Conservation (phyloP, 768 basidiomycete genomes). For the Mycena leptocephala region DNA sequence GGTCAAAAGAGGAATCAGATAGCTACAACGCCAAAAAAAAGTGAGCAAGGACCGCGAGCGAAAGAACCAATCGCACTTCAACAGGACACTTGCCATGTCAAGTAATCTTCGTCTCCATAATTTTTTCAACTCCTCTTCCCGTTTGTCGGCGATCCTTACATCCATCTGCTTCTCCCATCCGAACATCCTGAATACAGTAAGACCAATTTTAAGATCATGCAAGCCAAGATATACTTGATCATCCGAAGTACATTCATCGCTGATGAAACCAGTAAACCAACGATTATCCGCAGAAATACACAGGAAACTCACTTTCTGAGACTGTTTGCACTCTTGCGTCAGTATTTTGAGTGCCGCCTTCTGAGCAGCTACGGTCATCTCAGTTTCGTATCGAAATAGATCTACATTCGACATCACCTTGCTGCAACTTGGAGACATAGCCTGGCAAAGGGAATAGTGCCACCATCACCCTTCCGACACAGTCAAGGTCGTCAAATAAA, state of each 20-base stretch:
- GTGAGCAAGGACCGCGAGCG: neutral
- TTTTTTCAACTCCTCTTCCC: conserved; percentile 71
- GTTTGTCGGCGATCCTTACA: conserved; percentile 66
- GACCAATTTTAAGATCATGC: neutral
- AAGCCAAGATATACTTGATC: conserved; percentile 60
- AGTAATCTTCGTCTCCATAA: conserved; percentile 68
- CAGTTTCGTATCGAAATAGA: neutral
- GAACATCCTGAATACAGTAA: conserved; percentile 60
- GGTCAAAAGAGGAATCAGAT: conserved; percentile 71
- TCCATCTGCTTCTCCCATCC: conserved; percentile 76
- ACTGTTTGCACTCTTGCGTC: conserved; percentile 76
- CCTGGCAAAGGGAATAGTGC: conserved; percentile 71
- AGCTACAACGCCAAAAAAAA: conserved; percentile 53
- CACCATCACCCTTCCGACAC: conserved; percentile 21
- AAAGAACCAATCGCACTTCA: conserved; percentile 52
- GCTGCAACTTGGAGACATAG: conserved; percentile 64
- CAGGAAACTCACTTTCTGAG: conserved; percentile 68
- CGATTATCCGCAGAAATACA: neutral
- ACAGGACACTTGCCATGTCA: conserved; percentile 59
- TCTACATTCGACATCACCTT: conserved; percentile 38
- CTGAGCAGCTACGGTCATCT: conserved; percentile 51
- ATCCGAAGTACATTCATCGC: conserved; percentile 74
- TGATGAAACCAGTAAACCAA: conserved; percentile 46
- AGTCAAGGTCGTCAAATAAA: no score
- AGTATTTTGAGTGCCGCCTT: conserved; percentile 63